Conservation (phyloP, 129 eudicot species). For the Centaurea solstitialis region DNA sequence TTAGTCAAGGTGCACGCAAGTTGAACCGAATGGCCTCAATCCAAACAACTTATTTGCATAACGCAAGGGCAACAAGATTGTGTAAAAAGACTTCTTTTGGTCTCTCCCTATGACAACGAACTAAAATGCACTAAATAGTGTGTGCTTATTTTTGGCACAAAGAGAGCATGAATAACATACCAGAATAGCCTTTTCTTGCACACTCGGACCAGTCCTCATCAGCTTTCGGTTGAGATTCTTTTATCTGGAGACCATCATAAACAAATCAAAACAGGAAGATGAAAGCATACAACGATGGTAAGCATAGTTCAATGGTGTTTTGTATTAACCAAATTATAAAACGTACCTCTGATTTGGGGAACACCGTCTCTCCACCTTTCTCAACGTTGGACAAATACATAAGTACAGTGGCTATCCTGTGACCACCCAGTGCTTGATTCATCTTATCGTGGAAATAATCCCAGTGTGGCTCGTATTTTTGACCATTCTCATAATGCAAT, state of each 20-base stretch:
- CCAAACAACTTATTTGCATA: neutral
- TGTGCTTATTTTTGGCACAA: neutral
- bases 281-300: neutral
- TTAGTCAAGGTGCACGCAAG: neutral
- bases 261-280: slow-evolving; percentile 2
- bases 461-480: slow-evolving; percentile 85
- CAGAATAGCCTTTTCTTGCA: slow-evolving; percentile 75
- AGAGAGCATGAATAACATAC: slow-evolving; percentile 26
- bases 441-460: slow-evolving; percentile 70
- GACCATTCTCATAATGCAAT: slow-evolving; percentile 74
- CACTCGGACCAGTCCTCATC: slow-evolving; percentile 70
- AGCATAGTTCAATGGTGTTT: neutral
- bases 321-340: neutral
- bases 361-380: slow-evolving; percentile 82
- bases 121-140: neutral
- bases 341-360: slow-evolving; percentile 63
- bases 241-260: slow-evolving; percentile 36
- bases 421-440: slow-evolving; percentile 75
- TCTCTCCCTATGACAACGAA: too few relatives aligned
- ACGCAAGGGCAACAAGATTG: slow-evolving; percentile 1
- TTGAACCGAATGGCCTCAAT: neutral
- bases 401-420: slow-evolving; percentile 81
- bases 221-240: slow-evolving; percentile 51
- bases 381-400: slow-evolving; percentile 82
- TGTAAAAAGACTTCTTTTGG: neutral